Conservation (phyloP, 2,329 filamentous ascomycete species). For the Diaporthe sp. region DNA sequence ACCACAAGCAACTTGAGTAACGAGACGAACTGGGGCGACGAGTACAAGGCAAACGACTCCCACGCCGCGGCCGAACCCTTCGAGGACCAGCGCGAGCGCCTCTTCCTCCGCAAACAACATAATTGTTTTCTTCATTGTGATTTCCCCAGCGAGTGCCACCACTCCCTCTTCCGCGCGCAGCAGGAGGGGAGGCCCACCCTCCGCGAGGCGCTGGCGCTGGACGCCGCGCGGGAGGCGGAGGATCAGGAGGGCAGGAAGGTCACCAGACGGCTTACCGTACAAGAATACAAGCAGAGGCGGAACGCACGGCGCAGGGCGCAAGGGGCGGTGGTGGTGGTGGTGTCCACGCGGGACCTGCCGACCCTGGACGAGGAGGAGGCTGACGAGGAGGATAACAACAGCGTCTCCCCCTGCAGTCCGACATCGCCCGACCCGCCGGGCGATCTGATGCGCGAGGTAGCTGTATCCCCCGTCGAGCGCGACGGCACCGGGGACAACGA, state of each 20-base stretch:
- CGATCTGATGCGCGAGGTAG: neutral
- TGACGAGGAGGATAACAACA: neutral
- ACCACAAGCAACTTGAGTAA: neutral
- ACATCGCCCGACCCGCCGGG: neutral
- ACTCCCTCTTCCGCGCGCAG: constrained; percentile 34
- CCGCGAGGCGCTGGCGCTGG: constrained; percentile 17
- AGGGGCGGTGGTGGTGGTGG: no score
- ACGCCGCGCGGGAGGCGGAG: neutral
- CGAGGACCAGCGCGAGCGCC: constrained; percentile 30
- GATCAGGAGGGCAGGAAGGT: neutral
- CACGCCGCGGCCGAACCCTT: no score
- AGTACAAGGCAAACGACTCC: constrained; percentile 23
- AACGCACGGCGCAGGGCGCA: no score
- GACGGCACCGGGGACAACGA: neutral
- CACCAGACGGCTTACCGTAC: neutral
- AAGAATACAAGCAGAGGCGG: neutral
- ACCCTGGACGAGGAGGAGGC: no score
- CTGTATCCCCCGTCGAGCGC: neutral
- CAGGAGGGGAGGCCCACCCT: constrained; percentile 30
- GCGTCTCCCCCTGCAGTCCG: neutral
- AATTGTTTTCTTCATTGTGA: constrained; percentile 44
- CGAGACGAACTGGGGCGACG: constrained; percentile 24
- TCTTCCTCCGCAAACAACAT: constrained; percentile 38
- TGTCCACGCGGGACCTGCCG: no score
- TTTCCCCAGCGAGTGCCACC: constrained; percentile 42